Percentiles rank a stretch among this genome's conserved stretches.
These are phyloP conservation scores for Lipomyces chichibuensis DNA, from an alignment of 805 yeast species.

Conservation along the genomic window DNA sequence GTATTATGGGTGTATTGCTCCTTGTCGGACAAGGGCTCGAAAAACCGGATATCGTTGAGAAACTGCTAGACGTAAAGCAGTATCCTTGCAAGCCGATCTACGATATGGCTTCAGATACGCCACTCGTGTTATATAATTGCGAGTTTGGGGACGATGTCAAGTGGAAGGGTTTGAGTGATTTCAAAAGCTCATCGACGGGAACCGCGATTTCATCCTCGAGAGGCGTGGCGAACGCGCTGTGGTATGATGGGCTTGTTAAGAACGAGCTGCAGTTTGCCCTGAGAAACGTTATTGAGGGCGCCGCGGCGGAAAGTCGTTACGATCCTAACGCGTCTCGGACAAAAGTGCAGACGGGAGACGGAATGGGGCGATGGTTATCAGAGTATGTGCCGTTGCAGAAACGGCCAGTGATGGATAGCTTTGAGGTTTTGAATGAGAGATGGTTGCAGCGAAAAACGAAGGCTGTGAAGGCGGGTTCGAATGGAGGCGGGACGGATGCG, in stretches of 20 bases:
- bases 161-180: constrained; percentile 39
- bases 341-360: constrained; percentile 72
- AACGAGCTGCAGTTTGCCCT: constrained; percentile 56
- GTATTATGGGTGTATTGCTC: constrained; percentile 85
- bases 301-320: not conserved
- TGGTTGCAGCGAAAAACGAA: constrained; percentile 39
- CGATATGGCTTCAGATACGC: constrained; percentile 88
- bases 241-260: constrained; percentile 62
- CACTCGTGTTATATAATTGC: constrained; percentile 85
- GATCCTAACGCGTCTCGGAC: constrained; percentile 7
- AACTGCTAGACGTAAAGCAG: constrained; percentile 60
- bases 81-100: constrained; percentile 73
- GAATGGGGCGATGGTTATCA: constrained; percentile 63
- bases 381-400: constrained; percentile 60
- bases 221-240: constrained; percentile 47
- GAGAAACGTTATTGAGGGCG: constrained; percentile 43
- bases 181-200: constrained; percentile 53
- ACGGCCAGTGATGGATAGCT: constrained; percentile 63
- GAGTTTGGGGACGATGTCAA: constrained; percentile 58
- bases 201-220: constrained; percentile 28
- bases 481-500: not conserved
- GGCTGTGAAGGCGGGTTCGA: not conserved
- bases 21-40: constrained; percentile 81
- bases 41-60: constrained; percentile 56
- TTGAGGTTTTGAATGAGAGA: constrained; percentile 69